Percentiles rank a stretch among this genome's conserved stretches.
phyloP scores from a whole-genome alignment of 495 filamentous ascomycete genomes.

The Penicillium tannophilum region DNA sequence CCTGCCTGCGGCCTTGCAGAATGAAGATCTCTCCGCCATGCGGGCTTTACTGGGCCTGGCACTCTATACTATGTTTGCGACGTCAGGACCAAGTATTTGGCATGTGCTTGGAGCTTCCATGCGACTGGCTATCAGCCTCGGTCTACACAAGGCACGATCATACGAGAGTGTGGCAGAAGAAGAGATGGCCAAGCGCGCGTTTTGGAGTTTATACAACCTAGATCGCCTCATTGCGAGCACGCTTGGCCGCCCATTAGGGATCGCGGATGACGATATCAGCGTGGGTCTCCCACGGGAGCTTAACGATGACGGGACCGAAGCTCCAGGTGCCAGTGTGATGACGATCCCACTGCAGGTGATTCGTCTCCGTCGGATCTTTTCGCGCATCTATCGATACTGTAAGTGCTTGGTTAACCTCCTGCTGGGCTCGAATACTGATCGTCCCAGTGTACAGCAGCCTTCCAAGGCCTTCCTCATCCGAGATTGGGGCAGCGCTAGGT shows the following conservation, averaged over 20 bases:
- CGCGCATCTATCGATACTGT: conserved; percentile 49
- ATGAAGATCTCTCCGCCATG: conserved; percentile 46
- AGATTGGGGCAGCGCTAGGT: conserved; percentile 36
- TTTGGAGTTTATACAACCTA: conserved; percentile 56
- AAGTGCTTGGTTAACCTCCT: conserved; percentile 17
- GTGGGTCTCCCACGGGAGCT: conserved; percentile 47
- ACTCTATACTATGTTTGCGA: conserved; percentile 53
- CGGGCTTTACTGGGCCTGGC: conserved; percentile 52
- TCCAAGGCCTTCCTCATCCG: conserved; percentile 36
- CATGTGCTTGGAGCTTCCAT: conserved; percentile 52
- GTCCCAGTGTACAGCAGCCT: conserved; percentile 48
- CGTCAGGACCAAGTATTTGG: conserved; percentile 54
- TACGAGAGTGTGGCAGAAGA: conserved; percentile 38
- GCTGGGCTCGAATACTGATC: not conserved
- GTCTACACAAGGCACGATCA: conserved; percentile 48
- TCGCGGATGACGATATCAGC: conserved; percentile 54
- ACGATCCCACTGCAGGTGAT: conserved; percentile 54
- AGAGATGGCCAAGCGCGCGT: conserved; percentile 53
- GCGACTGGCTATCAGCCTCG: conserved; percentile 51
- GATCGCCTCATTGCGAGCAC: conserved; percentile 55
- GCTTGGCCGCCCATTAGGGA: conserved; percentile 49
- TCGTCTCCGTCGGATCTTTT: conserved; percentile 51
- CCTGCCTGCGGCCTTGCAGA: conserved; percentile 40
- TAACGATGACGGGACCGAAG: conserved; percentile 47
- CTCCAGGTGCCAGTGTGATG: conserved; percentile 42